Evolutionary conservation across 208 protist species (phyloP), one percentile per base, ranked within the genome.

Genomic region (Crithidia acanthocephali): DNA sequence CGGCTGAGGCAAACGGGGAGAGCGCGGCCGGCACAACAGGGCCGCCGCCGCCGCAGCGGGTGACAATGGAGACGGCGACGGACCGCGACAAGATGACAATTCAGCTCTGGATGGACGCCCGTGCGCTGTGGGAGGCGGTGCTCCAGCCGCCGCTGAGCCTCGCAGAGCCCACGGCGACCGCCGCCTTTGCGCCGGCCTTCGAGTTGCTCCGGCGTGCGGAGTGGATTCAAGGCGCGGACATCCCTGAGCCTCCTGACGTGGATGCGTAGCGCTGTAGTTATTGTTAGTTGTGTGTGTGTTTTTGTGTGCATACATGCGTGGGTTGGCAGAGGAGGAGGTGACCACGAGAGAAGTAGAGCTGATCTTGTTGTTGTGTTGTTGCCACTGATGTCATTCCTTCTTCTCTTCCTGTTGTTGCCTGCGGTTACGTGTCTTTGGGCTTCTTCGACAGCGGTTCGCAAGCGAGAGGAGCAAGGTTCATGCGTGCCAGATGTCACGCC

Each of bases 31-130:
- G 85, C 68, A 87, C 81, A 85, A 80, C 86, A 27, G 88, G 88
- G 45, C 48, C 2, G 48, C 48, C 23, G 23, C 48, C 4, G 48
- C 48, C 23, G 23, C 57, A 61, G 32, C 79, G 84, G 15, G 79
- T 74, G 9, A 86, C 80, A 0, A 53, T 75, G 22, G 90, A 92
- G 42, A 86, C 84, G 18, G 84, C 84, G n/a, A 86, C 87, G 15
- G 90, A 95, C 57, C 81, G 86, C 37, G 92, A 97, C 69, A 95
- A 95, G 65, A 95, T 97, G 88, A 84, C 82, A 32, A 53, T 94
- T 30, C 92, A 97, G 72, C 77, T 97, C 6, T 88, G 87, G 66
- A 69, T 95, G 58, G 92, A 97, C 63, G 86, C 87, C 3, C 78
- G 72, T 40, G 90, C 79, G 20, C 55, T 93, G 63, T 32, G 80